Conservation (phyloP, 2,329 filamentous ascomycete genomes). For the Penicillium sp. region DNA sequence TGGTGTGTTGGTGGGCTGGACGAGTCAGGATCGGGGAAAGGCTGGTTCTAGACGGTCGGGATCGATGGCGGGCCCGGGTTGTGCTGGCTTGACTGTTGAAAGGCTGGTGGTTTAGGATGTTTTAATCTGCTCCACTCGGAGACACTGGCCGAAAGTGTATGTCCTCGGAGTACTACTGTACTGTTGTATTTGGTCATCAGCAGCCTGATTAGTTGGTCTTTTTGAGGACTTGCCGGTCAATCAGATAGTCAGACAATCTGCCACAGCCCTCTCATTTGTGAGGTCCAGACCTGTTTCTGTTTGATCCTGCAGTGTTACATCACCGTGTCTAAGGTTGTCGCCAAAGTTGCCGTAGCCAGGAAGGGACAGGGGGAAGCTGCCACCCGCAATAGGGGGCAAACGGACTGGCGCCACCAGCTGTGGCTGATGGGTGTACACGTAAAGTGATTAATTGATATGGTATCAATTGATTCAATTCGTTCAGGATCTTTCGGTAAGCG, state of each 20-base stretch:
- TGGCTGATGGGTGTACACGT: not conserved
- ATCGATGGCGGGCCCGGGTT: conserved; percentile 2
- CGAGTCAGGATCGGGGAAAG: not conserved
- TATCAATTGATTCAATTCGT: not conserved
- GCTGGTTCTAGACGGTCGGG: conserved; percentile 4
- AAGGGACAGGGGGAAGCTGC: not conserved
- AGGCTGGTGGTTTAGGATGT: not conserved
- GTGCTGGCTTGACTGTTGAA: not conserved
- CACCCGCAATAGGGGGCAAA: not conserved
- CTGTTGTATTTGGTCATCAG: not conserved
- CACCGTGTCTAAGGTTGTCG: not conserved
- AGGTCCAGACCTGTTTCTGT: not conserved
- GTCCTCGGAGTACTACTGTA: not conserved
- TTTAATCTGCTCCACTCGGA: conserved; percentile 6
- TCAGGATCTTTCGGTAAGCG: not conserved
- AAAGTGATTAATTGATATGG: not conserved
- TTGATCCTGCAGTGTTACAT: conserved; percentile 10
- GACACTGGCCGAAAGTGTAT: conserved; percentile 8
- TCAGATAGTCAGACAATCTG: not conserved
- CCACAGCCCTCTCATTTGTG: not conserved
- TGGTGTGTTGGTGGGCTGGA: not conserved
- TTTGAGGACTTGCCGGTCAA: not conserved
- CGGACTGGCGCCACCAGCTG: not conserved
- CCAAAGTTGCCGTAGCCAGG: not conserved
- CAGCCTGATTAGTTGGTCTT: not conserved